Evolutionary conservation across 1,284 basidiomycete genomes (phyloP).

Genomic region (Mycosarcoma mackinlayi): DNA sequence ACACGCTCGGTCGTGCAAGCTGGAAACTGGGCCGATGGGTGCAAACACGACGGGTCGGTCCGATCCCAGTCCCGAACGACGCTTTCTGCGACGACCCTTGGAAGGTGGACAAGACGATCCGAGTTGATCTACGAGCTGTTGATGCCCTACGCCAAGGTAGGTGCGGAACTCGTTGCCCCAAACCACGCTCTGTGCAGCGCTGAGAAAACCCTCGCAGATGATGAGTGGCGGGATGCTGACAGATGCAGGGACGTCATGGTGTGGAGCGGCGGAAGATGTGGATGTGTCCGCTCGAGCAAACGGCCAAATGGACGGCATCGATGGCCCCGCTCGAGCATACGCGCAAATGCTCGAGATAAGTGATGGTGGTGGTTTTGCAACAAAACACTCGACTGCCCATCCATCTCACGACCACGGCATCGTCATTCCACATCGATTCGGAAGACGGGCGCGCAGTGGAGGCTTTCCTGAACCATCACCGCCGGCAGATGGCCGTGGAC

Average conservation of each 20-base stretch:
- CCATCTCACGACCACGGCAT: too few relatives aligned
- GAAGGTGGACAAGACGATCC: background rate
- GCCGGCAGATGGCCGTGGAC: background rate
- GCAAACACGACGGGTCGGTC: conserved; percentile 27
- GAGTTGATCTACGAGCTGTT: conserved; percentile 29
- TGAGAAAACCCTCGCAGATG: conserved; percentile 74
- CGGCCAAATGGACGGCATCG: conserved; percentile 4
- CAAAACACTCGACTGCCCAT: too few relatives aligned
- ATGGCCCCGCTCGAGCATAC: background rate
- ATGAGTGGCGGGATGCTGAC: conserved; percentile 70
- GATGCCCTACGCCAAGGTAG: conserved; percentile 40
- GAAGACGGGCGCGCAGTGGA: background rate
- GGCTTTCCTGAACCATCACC: background rate
- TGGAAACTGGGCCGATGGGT: conserved; percentile 72
- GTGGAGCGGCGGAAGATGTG: background rate
- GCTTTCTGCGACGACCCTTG: background rate
- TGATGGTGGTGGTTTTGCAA: too few relatives aligned
- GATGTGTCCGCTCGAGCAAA: background rate
- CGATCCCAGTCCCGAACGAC: conserved; percentile 12
- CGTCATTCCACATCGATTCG: background rate
- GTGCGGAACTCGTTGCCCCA: conserved; percentile 70
- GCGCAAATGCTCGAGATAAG: too few relatives aligned
- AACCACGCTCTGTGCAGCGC: conserved; percentile 69
- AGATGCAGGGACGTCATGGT: background rate
- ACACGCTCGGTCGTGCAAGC: conserved; percentile 74